phyloP scores from a whole-genome alignment of 2,329 filamentous ascomycete genomes.

The Fusarium robinianum region DNA sequence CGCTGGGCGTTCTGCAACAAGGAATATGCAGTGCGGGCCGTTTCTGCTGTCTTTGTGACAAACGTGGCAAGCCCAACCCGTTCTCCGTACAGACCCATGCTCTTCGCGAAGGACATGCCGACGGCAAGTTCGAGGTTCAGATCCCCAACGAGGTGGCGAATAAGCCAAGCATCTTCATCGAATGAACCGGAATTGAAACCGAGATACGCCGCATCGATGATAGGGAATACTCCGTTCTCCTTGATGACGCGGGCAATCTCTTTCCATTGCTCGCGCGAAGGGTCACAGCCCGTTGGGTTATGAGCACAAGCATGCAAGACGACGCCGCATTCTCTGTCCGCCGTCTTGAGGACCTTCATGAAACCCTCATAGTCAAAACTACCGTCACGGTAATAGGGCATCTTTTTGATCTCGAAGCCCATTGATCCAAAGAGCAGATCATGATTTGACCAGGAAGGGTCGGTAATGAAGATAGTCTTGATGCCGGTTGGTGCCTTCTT shows the following conservation, averaged over 20 bases:
- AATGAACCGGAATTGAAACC: conserved; percentile 33
- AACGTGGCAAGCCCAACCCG: conserved; percentile 40
- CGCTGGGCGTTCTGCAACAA: conserved; percentile 41
- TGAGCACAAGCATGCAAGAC: conserved; percentile 50
- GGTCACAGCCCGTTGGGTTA: conserved; percentile 50
- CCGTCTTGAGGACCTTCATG: conserved; percentile 35
- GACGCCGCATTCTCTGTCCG: conserved; percentile 34
- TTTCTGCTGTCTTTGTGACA: conserved; percentile 27
- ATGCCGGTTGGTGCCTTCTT: conserved; percentile 32
- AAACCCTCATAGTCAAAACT: conserved; percentile 41
- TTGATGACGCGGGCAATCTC: conserved; percentile 27
- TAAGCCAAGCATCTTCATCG: conserved; percentile 32
- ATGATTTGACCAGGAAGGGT: conserved; percentile 50
- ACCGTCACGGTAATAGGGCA: conserved; percentile 44
- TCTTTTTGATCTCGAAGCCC: conserved; percentile 39
- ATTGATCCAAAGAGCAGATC: conserved; percentile 42
- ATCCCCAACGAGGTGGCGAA: conserved; percentile 35
- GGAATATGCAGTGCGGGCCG: conserved; percentile 28
- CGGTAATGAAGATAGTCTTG: conserved; percentile 43
- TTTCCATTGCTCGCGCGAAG: conserved; percentile 31
- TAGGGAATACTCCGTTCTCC: conserved; percentile 21
- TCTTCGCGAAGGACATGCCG: conserved; percentile 66
- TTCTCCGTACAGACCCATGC: conserved; percentile 53
- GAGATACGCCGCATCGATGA: conserved; percentile 31
- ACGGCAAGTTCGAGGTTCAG: conserved; percentile 55